These are phyloP conservation scores for Boletus insuetus DNA, from an alignment of 768 basidiomycete species.

Conservation along the genomic window DNA sequence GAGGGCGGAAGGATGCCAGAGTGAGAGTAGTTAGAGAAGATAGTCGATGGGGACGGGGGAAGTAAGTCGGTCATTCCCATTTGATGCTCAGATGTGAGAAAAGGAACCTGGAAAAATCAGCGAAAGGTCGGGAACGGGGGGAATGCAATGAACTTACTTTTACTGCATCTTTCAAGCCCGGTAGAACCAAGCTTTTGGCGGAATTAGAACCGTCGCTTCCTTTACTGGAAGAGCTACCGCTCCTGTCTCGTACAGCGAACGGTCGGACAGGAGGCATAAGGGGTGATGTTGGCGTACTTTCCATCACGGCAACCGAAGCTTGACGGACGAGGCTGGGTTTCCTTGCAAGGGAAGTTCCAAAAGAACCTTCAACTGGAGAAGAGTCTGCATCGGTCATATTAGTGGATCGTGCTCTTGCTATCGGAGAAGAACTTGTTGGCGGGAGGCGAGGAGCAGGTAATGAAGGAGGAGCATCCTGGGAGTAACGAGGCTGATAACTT, in stretches of 20 bases:
- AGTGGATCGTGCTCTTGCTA: constrained; percentile 35
- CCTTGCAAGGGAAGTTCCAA: constrained; percentile 14
- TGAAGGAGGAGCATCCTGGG: constrained; percentile 47
- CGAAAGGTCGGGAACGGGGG: not conserved
- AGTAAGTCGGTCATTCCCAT: constrained; percentile 65
- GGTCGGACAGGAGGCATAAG: constrained; percentile 45
- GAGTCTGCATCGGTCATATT: constrained; percentile 26
- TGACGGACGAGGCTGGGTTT: constrained; percentile 47
- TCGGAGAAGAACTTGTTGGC: constrained; percentile 32
- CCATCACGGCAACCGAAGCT: constrained; percentile 55
- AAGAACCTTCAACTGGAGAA: constrained; percentile 10
- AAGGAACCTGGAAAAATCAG: constrained; percentile 49
- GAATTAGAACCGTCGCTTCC: constrained; percentile 33
- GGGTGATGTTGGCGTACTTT: constrained; percentile 38
- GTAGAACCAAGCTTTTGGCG: constrained; percentile 38
- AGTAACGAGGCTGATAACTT: constrained; percentile 54
- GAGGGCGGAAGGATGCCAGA: constrained; percentile 38
- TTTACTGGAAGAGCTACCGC: constrained; percentile 46
- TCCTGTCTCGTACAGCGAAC: constrained; percentile 46
- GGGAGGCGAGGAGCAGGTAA: constrained; percentile 19
- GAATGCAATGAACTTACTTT: constrained; percentile 45
- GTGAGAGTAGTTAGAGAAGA: constrained; percentile 36
- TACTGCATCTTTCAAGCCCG: constrained; percentile 69
- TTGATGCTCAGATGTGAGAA: constrained; percentile 66
- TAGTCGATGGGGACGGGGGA: constrained; percentile 67